A percentile compares a stretch with the other conserved stretches of the same genome.
Evolutionary conservation across 495 filamentous ascomycete genomes (phyloP).

Genomic region (Penicillium antarcticum): DNA sequence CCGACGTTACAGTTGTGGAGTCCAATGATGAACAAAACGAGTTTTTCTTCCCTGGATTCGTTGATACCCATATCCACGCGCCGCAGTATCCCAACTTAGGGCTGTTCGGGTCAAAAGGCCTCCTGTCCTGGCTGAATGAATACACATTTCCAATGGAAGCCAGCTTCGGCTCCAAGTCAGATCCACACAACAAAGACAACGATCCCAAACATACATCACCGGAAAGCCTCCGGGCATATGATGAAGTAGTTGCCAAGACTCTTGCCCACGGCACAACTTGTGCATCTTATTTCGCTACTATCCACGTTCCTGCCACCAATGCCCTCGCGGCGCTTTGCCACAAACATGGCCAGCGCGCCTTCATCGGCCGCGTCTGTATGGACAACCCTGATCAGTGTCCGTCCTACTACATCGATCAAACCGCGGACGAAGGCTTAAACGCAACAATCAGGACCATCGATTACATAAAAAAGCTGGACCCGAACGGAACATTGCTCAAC

Average conservation of each 20-base stretch:
- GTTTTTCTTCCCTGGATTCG: constrained; percentile 94
- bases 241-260: constrained; percentile 69
- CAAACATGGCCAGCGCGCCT: constrained; percentile 74
- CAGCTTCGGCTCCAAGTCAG: constrained; percentile 47
- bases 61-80: constrained; percentile 95
- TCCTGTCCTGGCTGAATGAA: constrained; percentile 85
- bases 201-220: constrained; percentile 26
- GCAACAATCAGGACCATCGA: constrained; percentile 59
- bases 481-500: constrained; percentile 51
- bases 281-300: constrained; percentile 89
- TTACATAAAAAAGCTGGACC: constrained; percentile 65
- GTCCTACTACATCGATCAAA: constrained; percentile 69
- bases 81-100: constrained; percentile 90
- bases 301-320: constrained; percentile 78
- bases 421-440: constrained; percentile 48
- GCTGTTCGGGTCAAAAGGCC: constrained; percentile 83
- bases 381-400: constrained; percentile 62
- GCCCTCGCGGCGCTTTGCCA: constrained; percentile 80
- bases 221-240: constrained; percentile 61
- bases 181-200: constrained; percentile 10
- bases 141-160: constrained; percentile 96
- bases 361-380: constrained; percentile 92
- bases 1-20: constrained; percentile 24
- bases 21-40: constrained; percentile 38
- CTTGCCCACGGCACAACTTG: constrained; percentile 87